Base-by-base conservation (phyloP, 2,329 filamentous ascomycete species). In the Metarhizium humberi region DNA sequence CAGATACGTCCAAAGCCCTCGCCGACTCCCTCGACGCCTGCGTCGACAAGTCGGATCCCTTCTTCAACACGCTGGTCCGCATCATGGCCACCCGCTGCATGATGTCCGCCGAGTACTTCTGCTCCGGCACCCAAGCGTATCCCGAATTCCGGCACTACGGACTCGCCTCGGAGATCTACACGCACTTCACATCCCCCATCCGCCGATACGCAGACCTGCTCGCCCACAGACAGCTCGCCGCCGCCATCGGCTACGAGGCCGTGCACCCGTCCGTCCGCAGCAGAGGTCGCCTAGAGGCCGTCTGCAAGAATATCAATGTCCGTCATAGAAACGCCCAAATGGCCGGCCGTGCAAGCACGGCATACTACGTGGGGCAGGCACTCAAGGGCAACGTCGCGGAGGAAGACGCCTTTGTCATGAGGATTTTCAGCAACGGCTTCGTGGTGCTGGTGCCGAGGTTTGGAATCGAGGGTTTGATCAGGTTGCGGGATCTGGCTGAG, bases 41-140 rank as follows among this genome's bases (percentile, higher is more conserved):
- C 69, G 78, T 87, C 50, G 92, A 96, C 66, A 73, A 84, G 0
- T 69, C 76, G 10, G 89, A 97, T 64, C 90, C 92, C 32, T 99
- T 96, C 77, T 97, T 99, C 81, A 99, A 99, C 79, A 99, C 92
- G 2, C 84, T 99, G 29, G 87, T 99, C 63, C 90, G 94, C 68
- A 96, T 99, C 73, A 88, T 99, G 76, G 94, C 94, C 10, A 99
- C 94, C 8, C 87, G 94, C 25, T 99, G 94, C 80, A 99, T 99
- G 94, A 96, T 96, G 79, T 94, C 90, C 54, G 94, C 94, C 59
- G 94, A 99, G 73, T 99, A 99, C 74, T 99, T 99, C 73, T 94
- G 89, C 73, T 89, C 92, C 0, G 94, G 94, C 57, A 92, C 91
- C 6, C 91, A 96, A 69, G 84, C 92, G 0, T 92, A 94, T 69